Percentiles rank a stretch among this genome's conserved stretches.
Conservation (phyloP, 768 basidiomycete species). For the Lactarius tabidus region DNA sequence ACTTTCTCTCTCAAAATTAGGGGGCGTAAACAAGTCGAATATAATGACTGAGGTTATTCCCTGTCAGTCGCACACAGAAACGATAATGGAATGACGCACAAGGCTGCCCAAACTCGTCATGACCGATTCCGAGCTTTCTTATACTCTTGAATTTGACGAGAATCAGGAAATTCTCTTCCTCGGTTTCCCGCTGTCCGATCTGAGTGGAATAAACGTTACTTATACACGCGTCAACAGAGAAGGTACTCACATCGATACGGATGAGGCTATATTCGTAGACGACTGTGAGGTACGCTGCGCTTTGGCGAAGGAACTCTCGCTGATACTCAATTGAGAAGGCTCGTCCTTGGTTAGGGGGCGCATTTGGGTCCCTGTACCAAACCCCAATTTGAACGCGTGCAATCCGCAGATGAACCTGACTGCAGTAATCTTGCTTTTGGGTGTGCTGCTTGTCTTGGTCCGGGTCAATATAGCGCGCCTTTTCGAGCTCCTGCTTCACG, state of each 20-base stretch:
- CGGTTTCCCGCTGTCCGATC: conserved; percentile 20
- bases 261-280: conserved; percentile 68
- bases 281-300: conserved; percentile 53
- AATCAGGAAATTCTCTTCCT: conserved; percentile 9
- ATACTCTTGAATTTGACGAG: conserved; percentile 21
- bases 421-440: conserved; percentile 34
- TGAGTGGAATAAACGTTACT: neutral
- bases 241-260: conserved; percentile 49
- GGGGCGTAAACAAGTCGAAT: conserved; percentile 40
- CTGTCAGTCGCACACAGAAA: neutral
- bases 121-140: conserved; percentile 21
- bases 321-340: conserved; percentile 71
- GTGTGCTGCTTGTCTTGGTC: conserved; percentile 30
- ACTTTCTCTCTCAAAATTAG: conserved; percentile 55
- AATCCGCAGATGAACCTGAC: conserved; percentile 47
- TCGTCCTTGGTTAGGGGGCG: conserved; percentile 25
- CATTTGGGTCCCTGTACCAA: conserved; percentile 39
- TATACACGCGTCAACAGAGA: neutral
- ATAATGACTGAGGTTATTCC: conserved; percentile 7
- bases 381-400: conserved; percentile 64
- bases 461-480: conserved; percentile 33
- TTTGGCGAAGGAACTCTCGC: conserved; percentile 40
- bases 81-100: conserved; percentile 1
- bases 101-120: conserved; percentile 6
- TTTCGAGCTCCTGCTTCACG: conserved; percentile 29